phyloP scores from a whole-genome alignment of 1,284 basidiomycete genomes.

The Phellopilus nigrolimitatus region DNA sequence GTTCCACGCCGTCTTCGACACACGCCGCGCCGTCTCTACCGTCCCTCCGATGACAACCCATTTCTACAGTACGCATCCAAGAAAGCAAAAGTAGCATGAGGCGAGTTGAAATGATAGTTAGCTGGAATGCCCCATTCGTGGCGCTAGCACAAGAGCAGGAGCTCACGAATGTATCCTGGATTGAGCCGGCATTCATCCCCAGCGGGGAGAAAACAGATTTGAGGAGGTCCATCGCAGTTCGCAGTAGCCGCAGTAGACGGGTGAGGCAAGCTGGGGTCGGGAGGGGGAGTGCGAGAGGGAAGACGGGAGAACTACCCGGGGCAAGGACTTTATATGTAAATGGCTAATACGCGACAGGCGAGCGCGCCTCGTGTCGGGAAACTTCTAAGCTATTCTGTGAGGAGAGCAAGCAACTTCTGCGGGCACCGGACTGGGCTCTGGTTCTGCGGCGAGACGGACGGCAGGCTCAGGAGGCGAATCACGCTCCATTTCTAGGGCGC shows the following conservation, averaged over 20 bases:
- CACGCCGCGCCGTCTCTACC: constrained; percentile 68
- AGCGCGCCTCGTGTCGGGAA: constrained; percentile 17
- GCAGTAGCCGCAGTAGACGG: background rate
- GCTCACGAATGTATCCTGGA: constrained; percentile 60
- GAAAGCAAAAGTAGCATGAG: background rate
- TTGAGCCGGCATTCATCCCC: constrained; percentile 48
- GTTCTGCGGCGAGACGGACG: no score
- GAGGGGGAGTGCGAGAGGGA: constrained; percentile 22
- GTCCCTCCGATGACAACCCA: constrained; percentile 76
- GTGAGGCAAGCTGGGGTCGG: constrained; percentile 12
- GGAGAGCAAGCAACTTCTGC: no score
- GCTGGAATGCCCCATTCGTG: background rate
- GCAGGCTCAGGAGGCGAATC: background rate
- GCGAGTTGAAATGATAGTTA: background rate
- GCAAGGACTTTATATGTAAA: constrained; percentile 17
- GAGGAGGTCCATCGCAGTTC: constrained; percentile 49
- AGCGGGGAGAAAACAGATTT: constrained; percentile 58
- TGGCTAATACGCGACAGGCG: constrained; percentile 1
- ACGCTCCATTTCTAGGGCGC: background rate
- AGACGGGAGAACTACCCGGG: constrained; percentile 4
- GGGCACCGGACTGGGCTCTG: background rate
- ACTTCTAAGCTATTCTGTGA: no score
- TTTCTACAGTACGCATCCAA: constrained; percentile 43
- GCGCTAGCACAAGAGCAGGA: background rate
- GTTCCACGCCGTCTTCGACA: constrained; percentile 78